phyloP scores from a whole-genome alignment of 1,284 basidiomycete genomes.

The Ceratobasidium sp. region DNA sequence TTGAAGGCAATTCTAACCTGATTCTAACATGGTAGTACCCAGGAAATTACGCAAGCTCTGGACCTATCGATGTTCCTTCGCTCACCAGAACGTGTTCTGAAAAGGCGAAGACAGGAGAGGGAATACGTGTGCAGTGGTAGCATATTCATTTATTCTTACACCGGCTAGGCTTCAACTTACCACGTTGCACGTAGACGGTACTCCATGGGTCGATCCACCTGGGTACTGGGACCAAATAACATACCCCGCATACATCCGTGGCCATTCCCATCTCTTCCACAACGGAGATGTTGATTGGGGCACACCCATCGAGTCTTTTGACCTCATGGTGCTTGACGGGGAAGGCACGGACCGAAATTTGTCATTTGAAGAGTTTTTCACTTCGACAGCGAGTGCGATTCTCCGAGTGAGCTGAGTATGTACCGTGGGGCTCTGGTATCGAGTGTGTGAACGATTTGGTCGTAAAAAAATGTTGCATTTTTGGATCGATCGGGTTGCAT shows the following conservation, averaged over 20 bases:
- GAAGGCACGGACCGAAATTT: conserved; percentile 16
- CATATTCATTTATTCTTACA: not conserved
- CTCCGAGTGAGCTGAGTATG: conserved; percentile 9
- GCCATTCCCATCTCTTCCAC: conserved; percentile 81
- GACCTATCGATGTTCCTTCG: conserved; percentile 9
- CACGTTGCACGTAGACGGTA: not conserved
- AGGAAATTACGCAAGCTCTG: conserved; percentile 5
- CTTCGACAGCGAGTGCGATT: not conserved
- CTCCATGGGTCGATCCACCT: not conserved
- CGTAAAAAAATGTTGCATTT: too few species aligned
- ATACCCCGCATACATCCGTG: conserved; percentile 92
- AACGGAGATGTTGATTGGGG: conserved; percentile 83
- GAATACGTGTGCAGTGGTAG: not conserved
- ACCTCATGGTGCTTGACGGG: conserved; percentile 9
- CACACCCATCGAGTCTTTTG: conserved; percentile 3
- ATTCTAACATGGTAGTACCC: not conserved
- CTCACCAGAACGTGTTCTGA: not conserved
- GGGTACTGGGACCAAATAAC: conserved; percentile 90
- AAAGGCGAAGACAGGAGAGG: not conserved
- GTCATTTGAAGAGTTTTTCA: conserved; percentile 27
- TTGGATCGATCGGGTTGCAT: too few species aligned
- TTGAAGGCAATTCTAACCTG: conserved; percentile 35
- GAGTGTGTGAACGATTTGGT: too few species aligned
- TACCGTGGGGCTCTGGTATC: too few species aligned
- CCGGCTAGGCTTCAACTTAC: not conserved